These are phyloP conservation scores for Wallacemonas sp. DNA, from an alignment of 208 protist genomes.

Conservation along the genomic window DNA sequence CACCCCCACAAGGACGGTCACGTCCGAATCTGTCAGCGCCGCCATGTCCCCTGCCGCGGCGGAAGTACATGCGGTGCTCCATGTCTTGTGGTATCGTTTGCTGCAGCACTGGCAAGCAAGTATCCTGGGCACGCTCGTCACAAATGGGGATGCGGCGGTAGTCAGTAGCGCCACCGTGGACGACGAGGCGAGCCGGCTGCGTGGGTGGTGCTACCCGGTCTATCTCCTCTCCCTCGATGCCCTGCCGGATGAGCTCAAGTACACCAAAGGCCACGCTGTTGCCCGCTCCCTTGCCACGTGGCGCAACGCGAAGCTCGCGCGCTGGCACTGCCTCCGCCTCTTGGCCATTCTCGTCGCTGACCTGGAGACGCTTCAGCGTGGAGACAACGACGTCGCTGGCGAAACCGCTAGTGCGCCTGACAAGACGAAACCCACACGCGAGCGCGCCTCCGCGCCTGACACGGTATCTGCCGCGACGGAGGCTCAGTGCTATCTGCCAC, in stretches of 20 bases:
- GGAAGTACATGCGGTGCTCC: slow-evolving; percentile 23
- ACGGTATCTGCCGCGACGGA: neutral
- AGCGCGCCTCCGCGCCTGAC: too few species aligned
- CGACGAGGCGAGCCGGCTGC: neutral
- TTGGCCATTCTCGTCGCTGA: slow-evolving; percentile 56
- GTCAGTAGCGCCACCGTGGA: neutral
- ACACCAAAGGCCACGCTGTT: slow-evolving; percentile 29
- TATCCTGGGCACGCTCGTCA: slow-evolving; percentile 12
- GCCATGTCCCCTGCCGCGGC: neutral
- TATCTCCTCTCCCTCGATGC: slow-evolving; percentile 49
- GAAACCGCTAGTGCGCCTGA: too few species aligned
- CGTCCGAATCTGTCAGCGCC: too few species aligned
- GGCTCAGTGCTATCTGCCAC: neutral
- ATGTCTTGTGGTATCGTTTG: slow-evolving; percentile 50
- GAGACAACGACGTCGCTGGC: too few species aligned
- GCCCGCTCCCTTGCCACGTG: slow-evolving; percentile 39
- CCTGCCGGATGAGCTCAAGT: slow-evolving; percentile 35
- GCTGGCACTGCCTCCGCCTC: slow-evolving; percentile 51
- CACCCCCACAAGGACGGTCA: too few species aligned
- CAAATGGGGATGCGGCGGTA: slow-evolving; percentile 3
- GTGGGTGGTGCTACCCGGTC: slow-evolving; percentile 45
- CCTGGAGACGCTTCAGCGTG: slow-evolving; percentile 37
- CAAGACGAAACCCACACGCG: too few species aligned
- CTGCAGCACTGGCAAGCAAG: slow-evolving; percentile 34
- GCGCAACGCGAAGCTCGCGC: slow-evolving; percentile 36